These are phyloP conservation scores for Blastocystis sp. DNA, from an alignment of 352 stramenopile species.

Conservation along the genomic window DNA sequence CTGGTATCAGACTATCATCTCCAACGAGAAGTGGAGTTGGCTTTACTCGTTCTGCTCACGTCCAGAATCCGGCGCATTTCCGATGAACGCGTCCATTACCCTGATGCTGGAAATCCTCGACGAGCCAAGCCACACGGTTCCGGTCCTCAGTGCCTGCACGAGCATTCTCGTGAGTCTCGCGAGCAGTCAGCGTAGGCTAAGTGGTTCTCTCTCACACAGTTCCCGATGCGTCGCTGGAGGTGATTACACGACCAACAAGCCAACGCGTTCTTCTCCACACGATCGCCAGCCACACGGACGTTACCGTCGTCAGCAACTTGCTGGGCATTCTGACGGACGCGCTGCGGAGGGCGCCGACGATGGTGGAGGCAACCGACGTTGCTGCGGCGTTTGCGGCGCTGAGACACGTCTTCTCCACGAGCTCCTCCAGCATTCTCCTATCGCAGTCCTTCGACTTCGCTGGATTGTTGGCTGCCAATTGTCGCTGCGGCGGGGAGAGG, in stretches of 20 bases:
- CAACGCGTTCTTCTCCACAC: too few species aligned
- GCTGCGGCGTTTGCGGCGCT: background rate
- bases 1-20: constrained; percentile 16
- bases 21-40: background rate
- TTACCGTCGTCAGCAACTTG: too few species aligned
- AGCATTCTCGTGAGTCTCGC: constrained; percentile 5
- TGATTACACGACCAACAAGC: too few species aligned
- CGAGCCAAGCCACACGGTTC: background rate
- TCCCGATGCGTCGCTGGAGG: too few species aligned
- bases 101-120: background rate
- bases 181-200: background rate
- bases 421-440: background rate
- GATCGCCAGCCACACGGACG: too few species aligned
- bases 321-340: too few species aligned
- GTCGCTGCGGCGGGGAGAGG: background rate
- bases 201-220: too few species aligned
- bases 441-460: background rate
- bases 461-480: background rate
- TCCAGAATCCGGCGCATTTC: background rate
- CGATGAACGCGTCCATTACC: background rate
- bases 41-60: background rate
- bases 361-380: background rate
- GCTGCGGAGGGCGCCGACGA: too few species aligned
- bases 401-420: background rate
- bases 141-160: background rate